Conservation (phyloP, 2,329 filamentous ascomycete species). For the Ceratocystis colombiana region DNA sequence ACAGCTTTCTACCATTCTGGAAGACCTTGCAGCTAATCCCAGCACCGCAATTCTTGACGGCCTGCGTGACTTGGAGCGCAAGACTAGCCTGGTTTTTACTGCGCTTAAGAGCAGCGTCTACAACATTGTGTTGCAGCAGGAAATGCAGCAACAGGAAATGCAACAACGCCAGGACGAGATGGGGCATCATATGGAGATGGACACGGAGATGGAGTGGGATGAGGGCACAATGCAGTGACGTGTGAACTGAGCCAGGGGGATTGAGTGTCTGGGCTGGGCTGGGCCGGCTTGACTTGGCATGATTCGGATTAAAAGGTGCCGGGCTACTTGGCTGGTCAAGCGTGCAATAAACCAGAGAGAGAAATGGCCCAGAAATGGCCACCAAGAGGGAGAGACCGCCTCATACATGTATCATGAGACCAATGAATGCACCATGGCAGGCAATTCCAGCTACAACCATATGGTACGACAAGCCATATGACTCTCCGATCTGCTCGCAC, state of each 20-base stretch:
- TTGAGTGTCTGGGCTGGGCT: not conserved
- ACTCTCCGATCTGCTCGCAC: not conserved
- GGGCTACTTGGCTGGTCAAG: not conserved
- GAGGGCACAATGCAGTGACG: conserved; percentile 21
- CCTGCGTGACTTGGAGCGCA: conserved; percentile 77
- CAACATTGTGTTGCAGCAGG: conserved; percentile 95
- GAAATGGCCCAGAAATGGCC: not conserved
- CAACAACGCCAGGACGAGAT: conserved; percentile 29
- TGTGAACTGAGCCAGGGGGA: not conserved
- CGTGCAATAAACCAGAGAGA: not conserved
- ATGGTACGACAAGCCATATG: not conserved
- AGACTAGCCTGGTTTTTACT: conserved; percentile 91
- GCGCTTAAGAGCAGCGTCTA: conserved; percentile 96
- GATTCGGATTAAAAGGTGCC: not conserved
- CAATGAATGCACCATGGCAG: not conserved
- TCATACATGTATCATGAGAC: conserved; percentile 8
- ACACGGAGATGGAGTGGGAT: conserved; percentile 24
- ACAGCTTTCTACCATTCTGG: conserved; percentile 51
- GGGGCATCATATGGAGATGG: conserved; percentile 26
- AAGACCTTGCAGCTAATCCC: conserved; percentile 57
- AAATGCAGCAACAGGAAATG: conserved; percentile 44
- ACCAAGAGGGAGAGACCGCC: not conserved
- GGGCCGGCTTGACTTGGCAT: not conserved
- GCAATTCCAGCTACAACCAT: not conserved
- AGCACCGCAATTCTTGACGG: conserved; percentile 78